phyloP scores from a whole-genome alignment of 805 yeast genomes.

The Starmerella stigmatis region DNA sequence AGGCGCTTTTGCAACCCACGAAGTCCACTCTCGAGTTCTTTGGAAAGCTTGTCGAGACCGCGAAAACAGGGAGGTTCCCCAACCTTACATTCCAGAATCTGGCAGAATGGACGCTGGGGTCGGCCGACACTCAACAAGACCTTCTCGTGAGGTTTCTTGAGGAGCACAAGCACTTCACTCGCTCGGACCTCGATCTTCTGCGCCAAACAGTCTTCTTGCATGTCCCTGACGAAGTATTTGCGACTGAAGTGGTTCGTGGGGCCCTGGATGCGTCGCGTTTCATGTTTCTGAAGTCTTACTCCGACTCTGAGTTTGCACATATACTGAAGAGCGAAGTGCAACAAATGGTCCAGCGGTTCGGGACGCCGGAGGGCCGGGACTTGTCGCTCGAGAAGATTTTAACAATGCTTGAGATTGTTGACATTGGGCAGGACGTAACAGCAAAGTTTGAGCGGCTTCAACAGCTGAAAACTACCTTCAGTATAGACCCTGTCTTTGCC shows the following conservation, averaged over 20 bases:
- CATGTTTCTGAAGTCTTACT: conserved; percentile 12
- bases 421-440: conserved; percentile 2
- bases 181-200: conserved; percentile 10
- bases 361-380: background rate
- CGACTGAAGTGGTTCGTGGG: conserved; percentile 2
- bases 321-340: conserved; percentile 6
- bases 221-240: conserved; percentile 7
- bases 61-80: conserved; percentile 3
- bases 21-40: conserved; percentile 3
- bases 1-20: background rate
- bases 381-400: conserved; percentile 7
- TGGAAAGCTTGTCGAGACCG: conserved; percentile 8
- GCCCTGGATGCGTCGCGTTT: conserved; percentile 15
- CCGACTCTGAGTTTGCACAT: background rate
- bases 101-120: conserved; percentile 20
- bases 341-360: conserved; percentile 9
- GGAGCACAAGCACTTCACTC: background rate
- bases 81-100: conserved; percentile 13
- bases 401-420: conserved; percentile 11
- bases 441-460: conserved; percentile 1
- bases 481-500: conserved; percentile 13
- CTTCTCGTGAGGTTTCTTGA: conserved; percentile 13
- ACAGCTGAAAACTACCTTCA: conserved; percentile 9
- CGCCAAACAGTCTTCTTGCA: conserved; percentile 13
- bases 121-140: conserved; percentile 12